Evolutionary conservation across 805 yeast genomes (phyloP), one percentile per base, ranked within the genome.

Genomic region (Monosporozyma solicola): DNA sequence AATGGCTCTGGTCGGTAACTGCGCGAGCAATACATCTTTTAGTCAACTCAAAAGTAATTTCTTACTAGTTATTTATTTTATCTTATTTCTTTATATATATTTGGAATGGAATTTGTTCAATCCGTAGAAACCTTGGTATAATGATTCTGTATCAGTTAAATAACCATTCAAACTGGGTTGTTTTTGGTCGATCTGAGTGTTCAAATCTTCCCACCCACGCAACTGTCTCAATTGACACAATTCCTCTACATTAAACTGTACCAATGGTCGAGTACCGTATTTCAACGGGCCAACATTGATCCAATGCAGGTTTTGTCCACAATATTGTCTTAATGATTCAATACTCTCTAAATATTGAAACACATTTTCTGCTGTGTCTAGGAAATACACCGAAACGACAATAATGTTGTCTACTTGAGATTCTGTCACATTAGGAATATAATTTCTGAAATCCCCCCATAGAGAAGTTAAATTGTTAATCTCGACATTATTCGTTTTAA

Each of bases 321-420:
- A 50, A 8, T 71, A 73, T 8, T 62, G 61, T 10, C 74, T 68
- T 37, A 84, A 60, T 10, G 66, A 60, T 53, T 78, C 77, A 39
- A 92, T 82, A 0, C 84, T 69, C 51, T 84, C 85, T 52, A 92
- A 67, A 66, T 91, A 91, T 43, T 81, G 84, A 57, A 92, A 74
- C 49, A 88, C 64, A 62, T 91, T 87, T 61, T 88, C 95, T 0
- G 97, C 97, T 0, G 98, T 92, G 68, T 92, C 98, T 29, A 92
- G 74, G 69, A 92, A 91, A 63, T 85, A 92, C 4, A 84, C 85
- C 0, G 87, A 76, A 3, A 83, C 79, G 1, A 86, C 73, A 5
- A 84, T 76, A 22, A 85, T 69, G 53, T 76, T 76, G 2, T 78
- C 76, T 46, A 72, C 71, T 3, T 61, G 53, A 11, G 37, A n/a